Evolutionary conservation across 2,329 filamentous ascomycete genomes (phyloP).

Genomic region (Pseudogymnoascus sp.): DNA sequence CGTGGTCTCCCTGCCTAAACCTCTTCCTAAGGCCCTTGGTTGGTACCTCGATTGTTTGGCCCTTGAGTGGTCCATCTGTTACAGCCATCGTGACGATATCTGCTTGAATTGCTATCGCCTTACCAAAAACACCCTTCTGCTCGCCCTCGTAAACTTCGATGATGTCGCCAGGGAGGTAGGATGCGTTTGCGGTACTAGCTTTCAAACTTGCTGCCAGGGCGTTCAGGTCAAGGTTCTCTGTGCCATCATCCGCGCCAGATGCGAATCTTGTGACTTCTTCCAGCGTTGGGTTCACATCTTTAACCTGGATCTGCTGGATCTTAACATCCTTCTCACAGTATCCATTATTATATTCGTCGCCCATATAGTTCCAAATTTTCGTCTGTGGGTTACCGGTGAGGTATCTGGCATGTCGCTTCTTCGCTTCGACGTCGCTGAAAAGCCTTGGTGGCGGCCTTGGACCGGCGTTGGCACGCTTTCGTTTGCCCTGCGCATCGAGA

Average conservation of each 20-base stretch:
- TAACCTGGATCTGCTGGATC: slow-evolving; percentile 74
- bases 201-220: slow-evolving; percentile 86
- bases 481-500: slow-evolving; percentile 53
- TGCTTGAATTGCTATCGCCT: slow-evolving; percentile 74
- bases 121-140: slow-evolving; percentile 83
- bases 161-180: slow-evolving; percentile 87
- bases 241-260: slow-evolving; percentile 79
- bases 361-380: slow-evolving; percentile 76
- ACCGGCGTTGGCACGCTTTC: slow-evolving; percentile 62
- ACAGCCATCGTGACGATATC: slow-evolving; percentile 89
- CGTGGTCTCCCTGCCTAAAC: slow-evolving; percentile 89
- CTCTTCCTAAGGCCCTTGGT: slow-evolving; percentile 86
- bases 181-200: slow-evolving; percentile 68
- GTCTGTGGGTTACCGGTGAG: slow-evolving; percentile 37
- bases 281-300: slow-evolving; percentile 84
- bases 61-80: slow-evolving; percentile 69
- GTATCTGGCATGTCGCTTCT: slow-evolving; percentile 67
- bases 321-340: slow-evolving; percentile 93
- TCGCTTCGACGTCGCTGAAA: slow-evolving; percentile 88
- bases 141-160: slow-evolving; percentile 95
- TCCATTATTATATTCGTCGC: slow-evolving; percentile 84
- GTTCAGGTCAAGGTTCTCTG: slow-evolving; percentile 85
- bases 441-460: slow-evolving; percentile 77
- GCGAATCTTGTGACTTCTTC: slow-evolving; percentile 96
- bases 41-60: slow-evolving; percentile 84